Base-by-base conservation (phyloP, 805 yeast species). In the Suhomyces sp. region DNA sequence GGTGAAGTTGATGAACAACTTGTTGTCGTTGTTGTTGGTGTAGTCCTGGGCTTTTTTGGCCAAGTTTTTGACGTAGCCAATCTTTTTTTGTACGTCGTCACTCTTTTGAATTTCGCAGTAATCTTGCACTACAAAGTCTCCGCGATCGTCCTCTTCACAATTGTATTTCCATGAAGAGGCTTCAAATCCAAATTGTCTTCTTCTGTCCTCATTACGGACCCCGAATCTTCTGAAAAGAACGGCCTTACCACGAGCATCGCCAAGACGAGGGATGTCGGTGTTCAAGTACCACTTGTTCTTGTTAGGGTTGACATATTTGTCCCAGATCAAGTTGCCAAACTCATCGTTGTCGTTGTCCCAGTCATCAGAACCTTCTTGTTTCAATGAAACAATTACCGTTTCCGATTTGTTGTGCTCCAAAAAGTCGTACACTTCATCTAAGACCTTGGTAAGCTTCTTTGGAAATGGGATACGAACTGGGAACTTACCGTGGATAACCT, bases 401-500 rank as follows among this genome's bases (percentile, higher is more conserved):
- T 87, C 94, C 3, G 83, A 75, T 1, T 64, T 68, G 66, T 86
- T 77, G 4, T 64, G 52, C 13, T 73, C 69, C 54, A 87, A 71
- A 60, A 85, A 87, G 12, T 71, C 68, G 61, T 83, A 86, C 37
- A 87, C 76, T 49, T 84, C 88, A 0, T 78, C 66, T 58, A 87
- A 72, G 2, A 76, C 77, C n/a, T 73, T 75, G 6, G 66, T 62
- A 51, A 87, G 75, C 57, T 78, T 76, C 53, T 77, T 76, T 20
- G 86, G 80, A 55, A 82, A 78, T 27, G 84, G 78, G 43, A 86
- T 68, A 49, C 78, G 79, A 41, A 87, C 88, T 0, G 94, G 92
- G 67, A 87, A 86, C 55, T 84, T 84, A 43, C 91, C 91, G 63
- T 87, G 93, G 53, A 83, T 80, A 19, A 86, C 86, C 58, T 83